Percentiles rank a stretch among this genome's conserved stretches.
Evolutionary conservation across 805 yeast genomes (phyloP).

Genomic region (Candida alai): DNA sequence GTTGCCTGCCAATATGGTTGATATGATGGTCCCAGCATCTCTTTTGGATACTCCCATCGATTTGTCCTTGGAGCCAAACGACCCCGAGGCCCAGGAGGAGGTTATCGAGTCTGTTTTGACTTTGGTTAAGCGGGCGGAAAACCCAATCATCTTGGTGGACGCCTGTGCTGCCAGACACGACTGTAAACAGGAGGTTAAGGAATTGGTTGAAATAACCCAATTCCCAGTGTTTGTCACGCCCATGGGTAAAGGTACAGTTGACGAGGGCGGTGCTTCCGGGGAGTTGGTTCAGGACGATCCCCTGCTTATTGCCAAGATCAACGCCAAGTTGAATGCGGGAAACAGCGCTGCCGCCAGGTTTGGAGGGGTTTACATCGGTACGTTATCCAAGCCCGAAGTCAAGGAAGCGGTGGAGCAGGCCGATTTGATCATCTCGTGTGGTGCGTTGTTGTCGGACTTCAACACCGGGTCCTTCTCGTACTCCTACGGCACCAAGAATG

Average conservation of each 20-base stretch:
- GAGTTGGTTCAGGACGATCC: constrained; percentile 24
- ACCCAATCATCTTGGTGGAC: constrained; percentile 37
- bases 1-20: constrained; percentile 38
- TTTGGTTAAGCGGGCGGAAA: constrained; percentile 23
- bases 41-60: constrained; percentile 35
- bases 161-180: constrained; percentile 39
- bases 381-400: constrained; percentile 34
- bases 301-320: constrained; percentile 18
- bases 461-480: constrained; percentile 40
- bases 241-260: constrained; percentile 38
- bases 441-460: constrained; percentile 38
- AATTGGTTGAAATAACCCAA: constrained; percentile 34
- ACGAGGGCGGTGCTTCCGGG: constrained; percentile 34
- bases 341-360: constrained; percentile 23
- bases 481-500: constrained; percentile 35
- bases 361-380: constrained; percentile 40
- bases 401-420: constrained; percentile 35
- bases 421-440: constrained; percentile 35
- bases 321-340: constrained; percentile 18
- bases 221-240: constrained; percentile 40
- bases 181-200: constrained; percentile 30
- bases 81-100: constrained; percentile 34
- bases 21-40: constrained; percentile 31
- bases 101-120: constrained; percentile 26
- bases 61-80: constrained; percentile 29